Evolutionary conservation across 2,329 filamentous ascomycete genomes (phyloP).

Genomic region (Coniochaeta ligniaria): DNA sequence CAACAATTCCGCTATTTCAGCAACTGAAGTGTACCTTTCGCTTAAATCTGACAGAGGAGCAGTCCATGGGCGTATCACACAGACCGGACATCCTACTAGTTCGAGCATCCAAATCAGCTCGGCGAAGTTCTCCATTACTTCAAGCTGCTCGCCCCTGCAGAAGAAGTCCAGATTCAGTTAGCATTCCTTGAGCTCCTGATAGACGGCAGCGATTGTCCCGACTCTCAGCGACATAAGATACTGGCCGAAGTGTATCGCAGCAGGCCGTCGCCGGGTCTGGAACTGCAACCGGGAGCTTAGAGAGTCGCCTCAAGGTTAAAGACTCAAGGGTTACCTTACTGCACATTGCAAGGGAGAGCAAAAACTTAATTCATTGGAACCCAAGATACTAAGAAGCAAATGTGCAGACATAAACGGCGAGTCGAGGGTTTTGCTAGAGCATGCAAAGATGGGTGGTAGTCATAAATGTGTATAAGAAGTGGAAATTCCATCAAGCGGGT

Average conservation of each 20-base stretch:
- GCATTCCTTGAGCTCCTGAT: neutral
- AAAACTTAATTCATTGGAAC: too few relatives aligned
- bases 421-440: too few relatives aligned
- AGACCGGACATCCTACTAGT: neutral
- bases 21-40: neutral
- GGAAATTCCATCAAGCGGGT: conserved; percentile 8
- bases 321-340: too few relatives aligned
- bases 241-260: neutral
- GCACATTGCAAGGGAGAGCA: too few relatives aligned
- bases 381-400: too few relatives aligned
- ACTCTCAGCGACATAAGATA: neutral
- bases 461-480: neutral
- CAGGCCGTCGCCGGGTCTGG: too few relatives aligned
- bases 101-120: neutral
- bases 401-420: too few relatives aligned
- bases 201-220: neutral
- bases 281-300: too few relatives aligned
- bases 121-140: neutral
- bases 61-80: neutral
- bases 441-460: too few relatives aligned
- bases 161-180: neutral
- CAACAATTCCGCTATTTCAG: neutral
- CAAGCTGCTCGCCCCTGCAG: neutral
- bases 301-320: too few relatives aligned
- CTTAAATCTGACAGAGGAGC: neutral